Evolutionary conservation across 2,329 filamentous ascomycete species (phyloP), one percentile per base, ranked within the genome.

Genomic region (Fonsecaea multimorphosa): DNA sequence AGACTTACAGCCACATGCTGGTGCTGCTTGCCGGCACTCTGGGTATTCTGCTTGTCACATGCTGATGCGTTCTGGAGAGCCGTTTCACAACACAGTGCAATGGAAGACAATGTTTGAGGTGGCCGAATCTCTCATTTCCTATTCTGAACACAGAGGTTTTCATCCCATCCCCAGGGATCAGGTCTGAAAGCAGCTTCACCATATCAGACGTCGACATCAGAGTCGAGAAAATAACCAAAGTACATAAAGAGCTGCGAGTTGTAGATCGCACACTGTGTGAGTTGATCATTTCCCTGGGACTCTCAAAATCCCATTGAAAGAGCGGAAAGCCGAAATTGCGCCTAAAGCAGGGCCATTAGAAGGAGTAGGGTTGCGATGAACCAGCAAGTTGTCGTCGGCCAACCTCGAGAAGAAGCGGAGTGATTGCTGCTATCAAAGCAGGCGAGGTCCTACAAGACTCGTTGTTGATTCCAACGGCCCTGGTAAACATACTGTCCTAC

Each of bases 351-450:
- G 72, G 73, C 72, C 73, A 78, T 76, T 76, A 76, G 73, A 75
- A 76, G 72, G 72, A 76, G 74, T 75, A 73, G 76, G 76, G 76
- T 74, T 76, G 74, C 66, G 71, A 74, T 70, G 74, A 79, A 80
- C 79, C 77, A 75, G 75, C 36, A 77, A 79, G 71, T 66, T 66
- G 74, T 76, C 76, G 74, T 76, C 76, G 79, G 79, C 81, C 80
- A 80, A 78, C 80, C 80, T 82, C 79, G 74, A 74, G 66, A 40
- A 73, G 77, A 73, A 76, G 74, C 73, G 78, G 78, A 78, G 76
- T 72, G 61, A 40, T 52, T 57, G 58, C 61, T 70, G 71, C 65
- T 67, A 61, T 71, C 67, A 71, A 73, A 68, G 63, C 69, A 62
- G 69, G 60, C 61, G 56, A 71, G 62, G 66, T 53, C 64, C 61